phyloP scores from a whole-genome alignment of 2,329 filamentous ascomycete genomes.

The Blumeria hordei region DNA sequence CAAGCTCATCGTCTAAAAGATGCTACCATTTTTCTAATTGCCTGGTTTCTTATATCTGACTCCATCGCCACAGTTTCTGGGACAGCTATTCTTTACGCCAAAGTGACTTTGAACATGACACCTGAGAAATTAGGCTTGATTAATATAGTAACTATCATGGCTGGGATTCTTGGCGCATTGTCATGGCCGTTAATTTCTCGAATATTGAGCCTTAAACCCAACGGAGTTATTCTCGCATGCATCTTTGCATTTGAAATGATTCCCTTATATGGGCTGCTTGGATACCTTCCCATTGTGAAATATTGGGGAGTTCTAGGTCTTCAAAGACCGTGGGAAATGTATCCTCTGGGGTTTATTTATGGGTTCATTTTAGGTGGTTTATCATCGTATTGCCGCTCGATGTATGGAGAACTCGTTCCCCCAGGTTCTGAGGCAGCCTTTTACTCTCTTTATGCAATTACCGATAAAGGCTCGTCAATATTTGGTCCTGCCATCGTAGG shows the following conservation, averaged over 20 bases:
- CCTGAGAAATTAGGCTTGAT: slow-evolving; percentile 75
- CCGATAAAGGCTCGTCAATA: slow-evolving; percentile 82
- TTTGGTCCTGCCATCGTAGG: slow-evolving; percentile 91
- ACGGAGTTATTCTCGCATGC: slow-evolving; percentile 79
- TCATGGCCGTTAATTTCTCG: slow-evolving; percentile 65
- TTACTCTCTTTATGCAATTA: slow-evolving; percentile 69
- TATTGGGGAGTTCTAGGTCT: slow-evolving; percentile 55
- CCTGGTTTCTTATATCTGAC: slow-evolving; percentile 89
- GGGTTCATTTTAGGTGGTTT: slow-evolving; percentile 86
- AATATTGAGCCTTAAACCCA: slow-evolving; percentile 42
- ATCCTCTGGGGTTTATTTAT: slow-evolving; percentile 70
- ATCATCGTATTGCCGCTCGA: slow-evolving; percentile 70
- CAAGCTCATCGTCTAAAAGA: slow-evolving; percentile 50
- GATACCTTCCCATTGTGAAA: slow-evolving; percentile 61
- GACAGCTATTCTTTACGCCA: slow-evolving; percentile 86
- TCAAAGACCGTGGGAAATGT: slow-evolving; percentile 96
- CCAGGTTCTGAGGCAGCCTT: slow-evolving; percentile 89
- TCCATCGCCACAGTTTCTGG: slow-evolving; percentile 85
- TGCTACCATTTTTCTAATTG: slow-evolving; percentile 54
- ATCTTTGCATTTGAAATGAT: slow-evolving; percentile 81
- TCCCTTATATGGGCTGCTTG: slow-evolving; percentile 70
- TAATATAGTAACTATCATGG: slow-evolving; percentile 70
- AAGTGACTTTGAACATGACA: slow-evolving; percentile 76
- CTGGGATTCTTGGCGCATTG: slow-evolving; percentile 71
- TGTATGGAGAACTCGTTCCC: slow-evolving; percentile 85